These are phyloP conservation scores for Talaromyces sp. DNA, from an alignment of 2,329 filamentous ascomycete species.

Conservation along the genomic window DNA sequence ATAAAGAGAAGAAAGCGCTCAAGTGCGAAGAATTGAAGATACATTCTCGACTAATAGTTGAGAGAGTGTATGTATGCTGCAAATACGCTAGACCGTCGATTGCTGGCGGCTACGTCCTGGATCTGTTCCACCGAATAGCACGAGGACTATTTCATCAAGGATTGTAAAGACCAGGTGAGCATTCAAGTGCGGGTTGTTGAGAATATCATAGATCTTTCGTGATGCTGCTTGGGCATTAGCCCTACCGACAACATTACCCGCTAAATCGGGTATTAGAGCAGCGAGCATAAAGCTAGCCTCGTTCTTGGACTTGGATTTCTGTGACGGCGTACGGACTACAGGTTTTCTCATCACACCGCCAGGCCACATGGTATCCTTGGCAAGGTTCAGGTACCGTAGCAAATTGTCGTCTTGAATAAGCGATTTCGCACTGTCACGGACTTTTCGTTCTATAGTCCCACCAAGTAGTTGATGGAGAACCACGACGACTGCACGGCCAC, in stretches of 20 bases:
- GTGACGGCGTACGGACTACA: constrained; percentile 60
- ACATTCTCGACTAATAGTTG: neutral
- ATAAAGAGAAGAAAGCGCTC: neutral
- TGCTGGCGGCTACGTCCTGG: constrained; percentile 9
- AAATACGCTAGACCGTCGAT: neutral
- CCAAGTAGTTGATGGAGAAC: constrained; percentile 93
- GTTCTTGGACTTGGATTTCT: constrained; percentile 75
- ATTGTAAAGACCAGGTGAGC: constrained; percentile 68
- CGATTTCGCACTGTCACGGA: constrained; percentile 75
- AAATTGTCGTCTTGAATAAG: constrained; percentile 75
- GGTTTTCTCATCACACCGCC: constrained; percentile 46
- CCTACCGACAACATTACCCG: constrained; percentile 86
- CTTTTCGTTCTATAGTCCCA: constrained; percentile 92
- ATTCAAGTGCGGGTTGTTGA: constrained; percentile 89
- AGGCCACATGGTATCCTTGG: constrained; percentile 81
- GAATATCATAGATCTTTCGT: constrained; percentile 78
- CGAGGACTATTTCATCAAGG: constrained; percentile 65
- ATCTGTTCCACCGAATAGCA: constrained; percentile 54
- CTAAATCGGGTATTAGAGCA: constrained; percentile 85
- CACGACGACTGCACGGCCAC: constrained; percentile 90
- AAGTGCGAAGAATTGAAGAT: neutral
- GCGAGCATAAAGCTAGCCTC: constrained; percentile 88
- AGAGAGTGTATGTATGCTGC: neutral
- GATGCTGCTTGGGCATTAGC: constrained; percentile 89
- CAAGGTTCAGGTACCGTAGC: constrained; percentile 67